Percentiles rank a stretch among this genome's conserved stretches.
phyloP scores from a whole-genome alignment of 2,329 filamentous ascomycete species.

The Colletotrichum gloeosporioides region DNA sequence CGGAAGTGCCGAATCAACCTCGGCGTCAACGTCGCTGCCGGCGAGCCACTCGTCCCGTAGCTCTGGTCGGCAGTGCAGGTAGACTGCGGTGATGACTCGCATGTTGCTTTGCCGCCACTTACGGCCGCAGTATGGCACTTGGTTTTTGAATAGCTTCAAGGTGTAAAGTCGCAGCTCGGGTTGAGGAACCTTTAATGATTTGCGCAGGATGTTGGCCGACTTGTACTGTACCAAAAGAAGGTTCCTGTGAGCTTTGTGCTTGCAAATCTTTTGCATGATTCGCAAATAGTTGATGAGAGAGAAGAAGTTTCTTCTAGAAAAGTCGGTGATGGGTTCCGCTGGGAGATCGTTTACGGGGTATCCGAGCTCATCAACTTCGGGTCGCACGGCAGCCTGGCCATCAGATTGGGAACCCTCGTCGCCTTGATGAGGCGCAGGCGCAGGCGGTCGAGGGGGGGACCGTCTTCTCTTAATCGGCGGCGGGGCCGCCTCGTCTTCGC shows the following conservation, averaged over 20 bases:
- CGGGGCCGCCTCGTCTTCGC: constrained; percentile 81
- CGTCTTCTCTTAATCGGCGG: constrained; percentile 77
- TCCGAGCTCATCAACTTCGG: constrained; percentile 85
- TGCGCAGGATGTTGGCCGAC: constrained; percentile 88
- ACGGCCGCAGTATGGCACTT: constrained; percentile 95
- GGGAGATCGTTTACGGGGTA: constrained; percentile 77
- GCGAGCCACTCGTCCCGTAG: constrained; percentile 94
- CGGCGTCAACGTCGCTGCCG: constrained; percentile 88
- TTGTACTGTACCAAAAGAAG: constrained; percentile 95
- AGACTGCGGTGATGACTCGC: constrained; percentile 97
- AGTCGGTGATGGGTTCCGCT: constrained; percentile 80
- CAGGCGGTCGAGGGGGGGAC: constrained; percentile 44
- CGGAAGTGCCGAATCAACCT: constrained; percentile 91
- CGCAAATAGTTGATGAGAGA: constrained; percentile 93
- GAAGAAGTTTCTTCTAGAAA: constrained; percentile 95
- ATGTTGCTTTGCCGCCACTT: constrained; percentile 99
- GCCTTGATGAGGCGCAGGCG: constrained; percentile 27
- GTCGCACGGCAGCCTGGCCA: constrained; percentile 43
- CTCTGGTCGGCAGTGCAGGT: constrained; percentile 91
- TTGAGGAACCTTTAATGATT: constrained; percentile 89
- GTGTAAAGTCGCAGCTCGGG: constrained; percentile 89
- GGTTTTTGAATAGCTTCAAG: constrained; percentile 97
- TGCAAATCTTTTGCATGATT: constrained; percentile 97
- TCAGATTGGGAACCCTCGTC: constrained; percentile 34
- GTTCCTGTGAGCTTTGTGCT: constrained; percentile 93